phyloP scores from a whole-genome alignment of 345 rosid species.

The Brassica incana region DNA sequence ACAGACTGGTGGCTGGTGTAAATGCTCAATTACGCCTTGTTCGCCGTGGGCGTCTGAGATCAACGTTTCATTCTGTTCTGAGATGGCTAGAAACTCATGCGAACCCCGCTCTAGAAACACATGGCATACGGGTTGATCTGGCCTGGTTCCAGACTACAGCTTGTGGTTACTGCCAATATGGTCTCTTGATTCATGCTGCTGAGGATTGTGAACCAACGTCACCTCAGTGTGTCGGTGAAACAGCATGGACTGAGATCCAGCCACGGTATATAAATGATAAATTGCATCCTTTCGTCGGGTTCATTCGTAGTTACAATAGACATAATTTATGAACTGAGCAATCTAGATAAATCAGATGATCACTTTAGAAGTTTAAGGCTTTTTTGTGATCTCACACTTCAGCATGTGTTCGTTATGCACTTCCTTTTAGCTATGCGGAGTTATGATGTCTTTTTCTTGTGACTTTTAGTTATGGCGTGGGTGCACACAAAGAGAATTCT shows the following conservation, averaged over 20 bases:
- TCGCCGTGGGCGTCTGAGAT: slow-evolving; percentile 70
- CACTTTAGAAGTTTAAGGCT: not conserved
- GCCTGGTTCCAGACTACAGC: slow-evolving; percentile 92
- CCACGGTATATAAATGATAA: slow-evolving; percentile 51
- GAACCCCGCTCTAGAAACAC: slow-evolving; percentile 71
- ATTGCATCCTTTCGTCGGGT: not conserved
- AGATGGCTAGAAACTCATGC: slow-evolving; percentile 94
- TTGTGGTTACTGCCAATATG: slow-evolving; percentile 85
- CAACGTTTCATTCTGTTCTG: slow-evolving; percentile 67
- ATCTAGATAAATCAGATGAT: slow-evolving; percentile 19
- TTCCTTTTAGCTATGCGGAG: slow-evolving; percentile 24
- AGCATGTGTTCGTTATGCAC: slow-evolving; percentile 14
- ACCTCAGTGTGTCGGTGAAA: slow-evolving; percentile 42
- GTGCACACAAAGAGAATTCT: slow-evolving; percentile 41
- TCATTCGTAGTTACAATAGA: not conserved
- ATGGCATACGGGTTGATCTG: slow-evolving; percentile 71
- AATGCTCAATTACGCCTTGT: slow-evolving; percentile 94
- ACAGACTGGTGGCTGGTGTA: slow-evolving; percentile 93
- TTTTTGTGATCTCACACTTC: not conserved
- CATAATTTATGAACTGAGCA: slow-evolving; percentile 6
- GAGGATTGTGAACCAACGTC: slow-evolving; percentile 52
- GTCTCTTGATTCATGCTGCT: slow-evolving; percentile 69
- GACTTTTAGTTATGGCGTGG: slow-evolving; percentile 43
- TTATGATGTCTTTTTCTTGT: slow-evolving; percentile 35
- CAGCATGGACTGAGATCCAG: slow-evolving; percentile 44